These are phyloP conservation scores for Curvularia sp. DNA, from an alignment of 2,329 filamentous ascomycete genomes.

Conservation along the genomic window DNA sequence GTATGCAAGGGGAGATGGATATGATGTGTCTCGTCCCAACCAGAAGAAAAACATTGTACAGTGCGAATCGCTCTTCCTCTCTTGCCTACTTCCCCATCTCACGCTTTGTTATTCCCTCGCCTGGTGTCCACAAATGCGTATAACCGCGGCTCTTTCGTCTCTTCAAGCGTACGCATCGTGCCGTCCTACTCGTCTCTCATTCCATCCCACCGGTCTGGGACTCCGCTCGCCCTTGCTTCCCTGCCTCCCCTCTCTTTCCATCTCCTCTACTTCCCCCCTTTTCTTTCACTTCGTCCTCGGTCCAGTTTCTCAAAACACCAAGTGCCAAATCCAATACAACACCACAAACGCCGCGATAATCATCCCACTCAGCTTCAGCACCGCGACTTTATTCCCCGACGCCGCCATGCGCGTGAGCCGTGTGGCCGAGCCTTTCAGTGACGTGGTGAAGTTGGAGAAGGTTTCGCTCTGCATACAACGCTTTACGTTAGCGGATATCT, in stretches of 20 bases:
- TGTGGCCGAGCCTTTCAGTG: slow-evolving; percentile 81
- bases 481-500: neutral
- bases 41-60: neutral
- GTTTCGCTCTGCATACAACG: slow-evolving; percentile 74
- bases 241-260: too few species aligned
- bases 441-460: slow-evolving; percentile 84
- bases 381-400: slow-evolving; percentile 86
- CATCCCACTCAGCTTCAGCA: slow-evolving; percentile 87
- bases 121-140: neutral
- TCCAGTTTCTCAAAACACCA: slow-evolving; percentile 20
- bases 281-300: neutral
- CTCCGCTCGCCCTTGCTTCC: too few species aligned
- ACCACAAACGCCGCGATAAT: slow-evolving; percentile 75
- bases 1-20: neutral
- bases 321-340: slow-evolving; percentile 71
- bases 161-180: too few species aligned
- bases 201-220: too few species aligned
- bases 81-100: neutral
- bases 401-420: slow-evolving; percentile 89
- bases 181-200: too few species aligned
- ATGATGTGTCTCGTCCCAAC: neutral
- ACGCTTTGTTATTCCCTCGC: neutral
- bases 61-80: neutral
- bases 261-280: neutral
- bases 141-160: neutral